Evolutionary conservation across 805 yeast species (phyloP).

Genomic region (Cephaloascus albidus): DNA sequence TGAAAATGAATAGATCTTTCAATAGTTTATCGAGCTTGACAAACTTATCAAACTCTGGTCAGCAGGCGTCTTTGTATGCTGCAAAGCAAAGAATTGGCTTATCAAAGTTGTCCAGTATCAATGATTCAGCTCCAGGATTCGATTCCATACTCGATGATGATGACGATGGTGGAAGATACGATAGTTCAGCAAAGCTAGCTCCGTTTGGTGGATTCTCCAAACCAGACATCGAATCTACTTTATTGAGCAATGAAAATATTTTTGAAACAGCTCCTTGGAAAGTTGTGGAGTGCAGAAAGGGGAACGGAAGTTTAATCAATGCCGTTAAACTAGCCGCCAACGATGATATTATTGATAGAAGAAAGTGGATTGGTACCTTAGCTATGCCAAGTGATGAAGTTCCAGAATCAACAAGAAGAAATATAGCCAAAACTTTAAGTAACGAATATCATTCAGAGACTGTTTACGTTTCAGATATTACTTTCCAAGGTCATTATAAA

Average conservation of each 20-base stretch:
- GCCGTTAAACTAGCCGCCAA: slow-evolving; percentile 59
- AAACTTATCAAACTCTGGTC: background rate
- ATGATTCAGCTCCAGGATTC: slow-evolving; percentile 2
- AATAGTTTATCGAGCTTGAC: slow-evolving; percentile 13
- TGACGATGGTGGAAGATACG: background rate
- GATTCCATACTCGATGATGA: slow-evolving; percentile 1
- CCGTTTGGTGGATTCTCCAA: slow-evolving; percentile 73
- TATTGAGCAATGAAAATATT: slow-evolving; percentile 30
- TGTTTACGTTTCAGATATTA: slow-evolving; percentile 66
- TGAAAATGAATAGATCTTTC: slow-evolving; percentile 22
- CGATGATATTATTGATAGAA: slow-evolving; percentile 21
- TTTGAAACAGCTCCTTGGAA: slow-evolving; percentile 65
- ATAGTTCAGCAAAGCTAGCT: slow-evolving; percentile 24
- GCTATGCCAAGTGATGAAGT: slow-evolving; percentile 88
- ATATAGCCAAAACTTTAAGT: slow-evolving; percentile 39
- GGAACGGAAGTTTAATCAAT: slow-evolving; percentile 83
- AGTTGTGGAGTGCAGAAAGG: slow-evolving; percentile 58
- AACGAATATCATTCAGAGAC: slow-evolving; percentile 49
- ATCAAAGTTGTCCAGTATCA: background rate
- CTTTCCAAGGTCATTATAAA: slow-evolving; percentile 84
- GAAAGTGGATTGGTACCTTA: slow-evolving; percentile 81
- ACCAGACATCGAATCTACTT: slow-evolving; percentile 41
- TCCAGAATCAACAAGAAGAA: slow-evolving; percentile 42
- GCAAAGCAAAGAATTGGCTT: background rate
- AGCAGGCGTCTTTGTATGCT: background rate